Evolutionary conservation across 768 basidiomycete genomes (phyloP), one percentile per base, ranked within the genome.

Genomic region (Naganishia vaughanmartiniae): DNA sequence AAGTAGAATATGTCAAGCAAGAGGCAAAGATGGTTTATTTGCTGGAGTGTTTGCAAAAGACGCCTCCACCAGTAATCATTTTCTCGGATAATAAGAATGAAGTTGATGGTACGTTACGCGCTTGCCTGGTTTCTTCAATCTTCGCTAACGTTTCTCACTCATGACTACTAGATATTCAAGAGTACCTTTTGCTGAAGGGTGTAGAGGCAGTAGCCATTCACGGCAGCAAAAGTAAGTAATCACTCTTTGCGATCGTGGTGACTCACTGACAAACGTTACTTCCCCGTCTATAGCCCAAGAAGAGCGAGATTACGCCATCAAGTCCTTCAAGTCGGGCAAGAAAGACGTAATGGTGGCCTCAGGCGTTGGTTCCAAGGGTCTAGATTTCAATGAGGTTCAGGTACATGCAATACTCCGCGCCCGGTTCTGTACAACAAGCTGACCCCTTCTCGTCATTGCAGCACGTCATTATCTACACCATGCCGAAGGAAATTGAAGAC

Each of bases 301-400:
- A 83, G 96, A 98, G 82, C 91, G 96, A 7, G 95, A 98, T 81
- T 99, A 97, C 77, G 96, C 96, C 57, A 98, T 99, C 83, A 93
- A 91, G 79, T 90, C 96, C 0, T 99, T 99, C 85, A 98, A 98
- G 80, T 88, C 90, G 0, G 96, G 96, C 31, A 91, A 89, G 51
- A 99, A 99, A 79, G 96, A 99, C 81, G 95, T 98, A 57, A 98
- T 98, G 96, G 96, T 99, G 34, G 96, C 96, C 2, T 97, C 94
- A 3, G 89, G 94, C 34, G 93, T 99, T 31, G 96, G 95, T 0
- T 96, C 93, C 46, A 98, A 99, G 81, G 96, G 96, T 33, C 87
- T 99, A 71, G 96, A 99, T 82, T 99, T 99, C 83, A 93, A 90
- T 81, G 96, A 98, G 77, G 95, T 99, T 70, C 72, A 75, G 54